Conservation (phyloP, 1,284 basidiomycete genomes). For the Phlebopus sp. region DNA sequence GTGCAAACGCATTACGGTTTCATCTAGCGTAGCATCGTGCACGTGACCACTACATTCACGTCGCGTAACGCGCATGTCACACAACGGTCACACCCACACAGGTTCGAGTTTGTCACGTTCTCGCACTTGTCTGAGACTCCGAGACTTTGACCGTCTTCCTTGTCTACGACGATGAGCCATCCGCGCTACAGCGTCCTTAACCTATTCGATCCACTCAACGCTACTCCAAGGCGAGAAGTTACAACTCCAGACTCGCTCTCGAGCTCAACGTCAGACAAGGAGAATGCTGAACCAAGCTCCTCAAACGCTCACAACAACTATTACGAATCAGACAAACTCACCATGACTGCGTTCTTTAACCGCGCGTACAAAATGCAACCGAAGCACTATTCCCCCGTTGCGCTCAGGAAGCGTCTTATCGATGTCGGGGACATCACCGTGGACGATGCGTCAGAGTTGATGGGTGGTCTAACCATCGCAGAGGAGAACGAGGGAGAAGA, state of each 20-base stretch:
- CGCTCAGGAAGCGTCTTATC: slow-evolving; percentile 50
- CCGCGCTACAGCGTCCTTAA: slow-evolving; percentile 48
- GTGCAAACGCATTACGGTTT: neutral
- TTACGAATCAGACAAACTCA: slow-evolving; percentile 31
- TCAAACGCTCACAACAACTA: neutral
- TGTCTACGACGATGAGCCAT: slow-evolving; percentile 20
- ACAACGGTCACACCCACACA: neutral
- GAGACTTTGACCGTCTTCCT: neutral
- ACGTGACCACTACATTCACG: slow-evolving; percentile 5
- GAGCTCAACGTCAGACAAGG: slow-evolving; percentile 52
- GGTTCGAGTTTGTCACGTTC: slow-evolving; percentile 5
- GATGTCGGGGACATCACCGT: slow-evolving; percentile 51
- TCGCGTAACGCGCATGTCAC: slow-evolving; percentile 9
- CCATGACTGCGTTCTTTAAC: slow-evolving; percentile 50
- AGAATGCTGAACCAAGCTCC: slow-evolving; percentile 43
- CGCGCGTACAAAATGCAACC: slow-evolving; percentile 34
- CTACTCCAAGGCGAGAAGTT: slow-evolving; percentile 9
- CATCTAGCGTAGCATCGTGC: neutral
- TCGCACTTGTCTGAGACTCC: neutral
- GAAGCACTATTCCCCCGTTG: slow-evolving; percentile 32
- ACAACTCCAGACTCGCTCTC: slow-evolving; percentile 22
- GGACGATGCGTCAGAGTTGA: slow-evolving; percentile 13
- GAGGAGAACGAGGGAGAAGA: slow-evolving; percentile 2
- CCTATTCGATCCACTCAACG: slow-evolving; percentile 55
- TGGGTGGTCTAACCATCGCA: slow-evolving; percentile 6